Evolutionary conservation across 345 rosid species (phyloP).

Genomic region (Psidium guajava): DNA sequence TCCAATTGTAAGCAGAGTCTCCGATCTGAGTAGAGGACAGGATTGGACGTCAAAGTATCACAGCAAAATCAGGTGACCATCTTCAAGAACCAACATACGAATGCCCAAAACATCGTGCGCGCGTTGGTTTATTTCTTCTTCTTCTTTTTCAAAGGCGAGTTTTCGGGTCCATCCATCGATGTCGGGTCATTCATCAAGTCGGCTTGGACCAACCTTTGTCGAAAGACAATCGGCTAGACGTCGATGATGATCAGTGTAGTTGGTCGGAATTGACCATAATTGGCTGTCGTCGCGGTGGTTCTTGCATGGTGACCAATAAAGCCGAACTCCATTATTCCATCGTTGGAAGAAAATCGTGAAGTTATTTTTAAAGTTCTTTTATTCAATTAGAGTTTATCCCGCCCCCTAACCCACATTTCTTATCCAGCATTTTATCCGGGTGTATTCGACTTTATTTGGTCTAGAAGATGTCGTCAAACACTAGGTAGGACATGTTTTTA

Average conservation of each 20-base stretch:
- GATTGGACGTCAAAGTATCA: not conserved
- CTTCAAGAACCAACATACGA: not conserved
- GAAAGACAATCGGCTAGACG: not conserved
- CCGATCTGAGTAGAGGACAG: not conserved
- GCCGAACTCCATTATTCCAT: not conserved
- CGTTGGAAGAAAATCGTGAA: not conserved
- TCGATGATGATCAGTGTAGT: not conserved
- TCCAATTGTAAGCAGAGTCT: not conserved
- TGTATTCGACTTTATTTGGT: not conserved
- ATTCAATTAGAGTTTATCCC: not conserved
- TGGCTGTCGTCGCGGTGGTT: not conserved
- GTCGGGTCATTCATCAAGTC: not conserved
- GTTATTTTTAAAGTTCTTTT: not conserved
- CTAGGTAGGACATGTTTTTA: conserved; percentile 18
- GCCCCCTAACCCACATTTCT: not conserved
- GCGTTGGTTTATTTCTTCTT: not conserved
- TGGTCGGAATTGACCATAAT: not conserved
- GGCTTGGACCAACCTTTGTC: not conserved
- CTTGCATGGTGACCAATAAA: not conserved
- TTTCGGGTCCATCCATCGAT: not conserved
- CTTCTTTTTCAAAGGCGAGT: not conserved
- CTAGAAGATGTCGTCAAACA: conserved; percentile 53
- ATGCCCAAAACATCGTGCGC: not conserved
- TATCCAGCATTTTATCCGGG: not conserved
- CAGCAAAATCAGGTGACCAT: not conserved